Evolutionary conservation across 1,284 basidiomycete species (phyloP).

Genomic region (Pyrrhoderma noxium): DNA sequence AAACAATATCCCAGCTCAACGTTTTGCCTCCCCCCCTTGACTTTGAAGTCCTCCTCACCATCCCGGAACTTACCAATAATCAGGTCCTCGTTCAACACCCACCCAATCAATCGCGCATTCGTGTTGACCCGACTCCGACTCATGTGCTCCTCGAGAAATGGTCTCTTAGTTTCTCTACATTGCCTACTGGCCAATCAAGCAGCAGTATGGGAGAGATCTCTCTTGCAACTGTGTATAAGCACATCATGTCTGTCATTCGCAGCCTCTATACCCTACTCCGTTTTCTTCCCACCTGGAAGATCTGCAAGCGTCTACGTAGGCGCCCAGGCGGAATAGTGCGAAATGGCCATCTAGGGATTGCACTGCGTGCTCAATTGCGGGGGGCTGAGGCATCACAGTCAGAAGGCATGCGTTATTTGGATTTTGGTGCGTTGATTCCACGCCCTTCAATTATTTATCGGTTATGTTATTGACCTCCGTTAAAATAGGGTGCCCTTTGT

Average conservation of each 20-base stretch:
- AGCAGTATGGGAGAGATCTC: conserved; percentile 37
- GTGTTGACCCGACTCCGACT: conserved; percentile 58
- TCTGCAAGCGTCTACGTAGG: conserved; percentile 52
- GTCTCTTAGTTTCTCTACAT: conserved; percentile 46
- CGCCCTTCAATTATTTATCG: conserved; percentile 18
- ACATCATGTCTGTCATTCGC: conserved; percentile 71
- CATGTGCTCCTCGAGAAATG: conserved; percentile 71
- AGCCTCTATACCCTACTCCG: conserved; percentile 65
- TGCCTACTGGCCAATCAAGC: background rate
- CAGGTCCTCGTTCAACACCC: conserved; percentile 62
- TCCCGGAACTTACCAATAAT: conserved; percentile 61
- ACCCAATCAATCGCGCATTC: conserved; percentile 49
- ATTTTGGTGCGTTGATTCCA: conserved; percentile 29
- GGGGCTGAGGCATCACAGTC: conserved; percentile 26
- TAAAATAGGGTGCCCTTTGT: conserved; percentile 34
- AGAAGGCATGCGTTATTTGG: conserved; percentile 28
- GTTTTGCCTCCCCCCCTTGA: conserved; percentile 42
- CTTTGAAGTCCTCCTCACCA: conserved; percentile 59
- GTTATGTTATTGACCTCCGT: background rate
- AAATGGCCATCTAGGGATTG: conserved; percentile 45
- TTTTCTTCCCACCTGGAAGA: conserved; percentile 66
- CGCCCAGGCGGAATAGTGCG: conserved; percentile 27
- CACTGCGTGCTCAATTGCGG: conserved; percentile 37
- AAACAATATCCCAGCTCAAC: conserved; percentile 43
- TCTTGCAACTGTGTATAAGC: conserved; percentile 74